Base-by-base conservation (phyloP, 2,329 filamentous ascomycete genomes). In the Colletotrichum zoysiae region DNA sequence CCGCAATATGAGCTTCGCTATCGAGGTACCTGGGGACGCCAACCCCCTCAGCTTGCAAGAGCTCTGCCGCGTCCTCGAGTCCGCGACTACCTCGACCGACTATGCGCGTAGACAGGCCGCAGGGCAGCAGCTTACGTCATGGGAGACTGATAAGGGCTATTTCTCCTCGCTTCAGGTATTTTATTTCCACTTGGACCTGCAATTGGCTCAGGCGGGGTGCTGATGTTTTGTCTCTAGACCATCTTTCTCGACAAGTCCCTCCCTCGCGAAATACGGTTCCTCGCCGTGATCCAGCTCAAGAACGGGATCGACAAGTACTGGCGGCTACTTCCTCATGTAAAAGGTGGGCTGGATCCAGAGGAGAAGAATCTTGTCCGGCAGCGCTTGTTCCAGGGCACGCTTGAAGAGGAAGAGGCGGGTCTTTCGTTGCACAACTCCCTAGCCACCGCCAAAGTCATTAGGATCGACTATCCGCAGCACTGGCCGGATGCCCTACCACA, bases 271-370 rank as follows among this genome's bases (percentile, higher is more conserved):
- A 89, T 95, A 65, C 93, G 96, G 73, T 95, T 97, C 78, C 90
- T 98, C 14, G 93, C 95, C 66, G 90, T 98, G 70, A 97, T 98
- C 76, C 93, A 97, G 79, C 87, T 99, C 65, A 98, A 98, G 81
- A 98, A 98, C 81, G 96, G 95, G 67, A 95, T 98, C 81, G 95
- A 98, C 80, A 95, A 92, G 79, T 94, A 95, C 81, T 99, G 96
- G 96, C 89, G 96, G 18, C 76, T 83, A n/a, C 78, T 94, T 87
- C 79, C 83, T 44, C 76, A 82, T 69, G 62, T 79, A 38, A 86
- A 84, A 79, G 93, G 93, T 44, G 90, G 93, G 61, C 88, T 92
- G 68, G 90, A 91, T 79, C 88, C 89, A 38, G 88, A 92, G 26
- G 93, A 97, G 79, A 98, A 96, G 81, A 84, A 87, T 12, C 79